phyloP scores from a whole-genome alignment of 2,329 filamentous ascomycete genomes.

The Pyrenochaeta sp. region DNA sequence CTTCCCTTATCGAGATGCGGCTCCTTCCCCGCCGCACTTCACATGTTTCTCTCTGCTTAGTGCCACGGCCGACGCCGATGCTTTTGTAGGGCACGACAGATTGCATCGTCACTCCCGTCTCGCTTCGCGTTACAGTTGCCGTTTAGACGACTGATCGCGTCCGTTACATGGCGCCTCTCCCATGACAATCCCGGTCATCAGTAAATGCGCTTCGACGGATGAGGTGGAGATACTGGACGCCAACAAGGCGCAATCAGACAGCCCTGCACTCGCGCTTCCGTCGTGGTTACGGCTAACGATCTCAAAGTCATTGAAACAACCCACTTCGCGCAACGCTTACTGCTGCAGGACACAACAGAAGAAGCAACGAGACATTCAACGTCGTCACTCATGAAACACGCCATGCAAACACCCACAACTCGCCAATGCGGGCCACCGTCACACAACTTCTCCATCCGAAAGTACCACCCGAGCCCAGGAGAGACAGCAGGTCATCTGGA shows the following conservation, averaged over 20 bases:
- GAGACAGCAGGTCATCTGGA: conserved; percentile 29
- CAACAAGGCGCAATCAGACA: not conserved
- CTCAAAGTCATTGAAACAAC: conserved; percentile 4
- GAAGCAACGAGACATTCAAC: conserved; percentile 19
- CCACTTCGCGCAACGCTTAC: conserved; percentile 22
- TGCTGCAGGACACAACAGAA: conserved; percentile 27
- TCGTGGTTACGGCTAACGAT: not conserved
- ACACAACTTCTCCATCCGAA: conserved; percentile 19
- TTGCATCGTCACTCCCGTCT: conserved; percentile 17
- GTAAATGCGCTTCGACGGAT: not conserved
- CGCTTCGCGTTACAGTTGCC: conserved; percentile 17
- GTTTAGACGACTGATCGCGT: conserved; percentile 10
- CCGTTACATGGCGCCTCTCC: not conserved
- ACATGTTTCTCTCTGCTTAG: conserved; percentile 12
- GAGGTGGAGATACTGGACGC: not conserved
- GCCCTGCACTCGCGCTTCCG: not conserved
- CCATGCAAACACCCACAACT: conserved; percentile 25
- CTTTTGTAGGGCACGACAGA: conserved; percentile 9
- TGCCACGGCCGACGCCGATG: conserved; percentile 6
- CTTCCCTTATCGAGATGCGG: conserved; percentile 14
- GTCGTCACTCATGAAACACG: conserved; percentile 29
- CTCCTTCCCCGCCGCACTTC: conserved; percentile 17
- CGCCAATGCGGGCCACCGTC: conserved; percentile 20
- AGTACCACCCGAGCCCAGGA: conserved; percentile 13
- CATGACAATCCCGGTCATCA: not conserved